Conservation (phyloP, 306 rosid genomes). For the Castanea sativa region DNA sequence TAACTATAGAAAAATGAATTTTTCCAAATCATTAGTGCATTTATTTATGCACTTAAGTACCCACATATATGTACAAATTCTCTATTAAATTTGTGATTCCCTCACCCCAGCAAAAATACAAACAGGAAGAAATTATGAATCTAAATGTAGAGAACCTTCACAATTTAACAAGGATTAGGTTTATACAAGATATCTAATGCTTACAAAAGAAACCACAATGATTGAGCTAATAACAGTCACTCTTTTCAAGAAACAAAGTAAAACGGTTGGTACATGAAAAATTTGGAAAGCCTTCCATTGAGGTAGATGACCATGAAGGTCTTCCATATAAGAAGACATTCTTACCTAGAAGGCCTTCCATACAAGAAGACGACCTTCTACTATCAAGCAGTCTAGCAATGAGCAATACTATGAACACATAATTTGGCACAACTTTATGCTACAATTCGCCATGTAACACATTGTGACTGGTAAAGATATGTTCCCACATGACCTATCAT, state of each 20-base stretch:
- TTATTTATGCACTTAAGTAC: neutral
- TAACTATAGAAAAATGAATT: neutral
- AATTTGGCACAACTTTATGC: no score
- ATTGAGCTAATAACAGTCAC: neutral
- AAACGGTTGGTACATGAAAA: neutral
- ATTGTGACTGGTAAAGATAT: no score
- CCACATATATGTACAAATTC: neutral
- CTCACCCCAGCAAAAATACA: neutral
- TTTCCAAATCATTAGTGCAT: neutral
- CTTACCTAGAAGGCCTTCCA: no score
- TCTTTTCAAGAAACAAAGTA: neutral
- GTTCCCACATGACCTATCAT: rapidly evolving
- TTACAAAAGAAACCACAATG: neutral
- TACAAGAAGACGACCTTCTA: no score
- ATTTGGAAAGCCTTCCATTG: no score
- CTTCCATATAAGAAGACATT: no score
- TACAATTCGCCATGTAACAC: rapidly evolving
- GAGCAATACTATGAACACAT: no score
- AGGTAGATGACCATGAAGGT: no score
- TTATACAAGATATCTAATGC: neutral
- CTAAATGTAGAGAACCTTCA: neutral
- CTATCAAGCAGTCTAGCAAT: no score
- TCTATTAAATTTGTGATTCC: neutral
- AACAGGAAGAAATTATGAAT: neutral
- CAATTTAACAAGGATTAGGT: no score